Evolutionary conservation across 164 flowering plant genomes (phyloP).

Genomic region (Vitis rotundifolia): DNA sequence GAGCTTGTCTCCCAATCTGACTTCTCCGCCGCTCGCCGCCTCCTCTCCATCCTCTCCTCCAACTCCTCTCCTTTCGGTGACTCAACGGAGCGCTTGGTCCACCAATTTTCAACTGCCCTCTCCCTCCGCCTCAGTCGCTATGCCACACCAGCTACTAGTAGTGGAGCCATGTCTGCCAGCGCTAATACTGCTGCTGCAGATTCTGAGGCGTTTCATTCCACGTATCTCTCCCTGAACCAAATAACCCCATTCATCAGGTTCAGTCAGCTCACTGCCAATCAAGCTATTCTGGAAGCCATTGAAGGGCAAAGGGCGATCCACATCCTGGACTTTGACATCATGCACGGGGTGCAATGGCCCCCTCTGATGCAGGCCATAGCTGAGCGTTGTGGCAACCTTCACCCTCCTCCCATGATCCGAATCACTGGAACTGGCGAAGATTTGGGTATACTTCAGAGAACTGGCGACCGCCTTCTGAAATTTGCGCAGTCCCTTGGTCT

Average conservation of each 20-base stretch:
- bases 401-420: constrained; percentile 53
- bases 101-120: constrained; percentile 69
- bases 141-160: constrained; percentile 5
- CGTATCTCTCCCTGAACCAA: constrained; percentile 75
- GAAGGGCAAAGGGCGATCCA: constrained; percentile 61
- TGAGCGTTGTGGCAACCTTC: constrained; percentile 35
- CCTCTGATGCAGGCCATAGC: constrained; percentile 88
- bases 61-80: constrained; percentile 75
- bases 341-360: constrained; percentile 96
- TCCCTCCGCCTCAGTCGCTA: constrained; percentile 46
- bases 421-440: constrained; percentile 82
- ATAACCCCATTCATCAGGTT: constrained; percentile 87
- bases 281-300: constrained; percentile 83
- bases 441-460: constrained; percentile 44
- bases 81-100: constrained; percentile 66
- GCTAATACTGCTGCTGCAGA: background rate
- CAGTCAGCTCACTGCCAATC: constrained; percentile 88
- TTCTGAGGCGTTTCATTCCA: constrained; percentile 39
- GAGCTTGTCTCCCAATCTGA: constrained; percentile 69
- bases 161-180: background rate
- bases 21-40: constrained; percentile 58
- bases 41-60: constrained; percentile 56
- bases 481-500: constrained; percentile 84
- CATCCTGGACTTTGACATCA: constrained; percentile 82
- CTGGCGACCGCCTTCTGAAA: constrained; percentile 74